Conservation (phyloP, 2,329 filamentous ascomycete species). For the Chaetomium strumarium region DNA sequence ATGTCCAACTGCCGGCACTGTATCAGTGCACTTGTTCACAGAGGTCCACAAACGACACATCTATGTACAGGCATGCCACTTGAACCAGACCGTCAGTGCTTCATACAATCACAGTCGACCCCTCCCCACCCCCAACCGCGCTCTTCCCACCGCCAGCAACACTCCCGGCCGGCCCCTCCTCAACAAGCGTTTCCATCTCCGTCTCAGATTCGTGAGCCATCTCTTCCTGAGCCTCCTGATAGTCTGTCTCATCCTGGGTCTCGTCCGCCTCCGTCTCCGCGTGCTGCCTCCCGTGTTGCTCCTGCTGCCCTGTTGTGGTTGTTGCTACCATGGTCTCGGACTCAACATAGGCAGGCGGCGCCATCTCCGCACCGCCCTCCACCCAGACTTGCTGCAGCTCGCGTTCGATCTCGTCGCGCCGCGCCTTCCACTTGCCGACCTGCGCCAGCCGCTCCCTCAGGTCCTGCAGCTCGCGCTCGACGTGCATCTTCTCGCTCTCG, state of each 20-base stretch:
- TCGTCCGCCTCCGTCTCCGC: constrained; percentile 11
- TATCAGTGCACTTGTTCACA: neutral
- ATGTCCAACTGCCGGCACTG: neutral
- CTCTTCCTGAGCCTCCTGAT: constrained; percentile 19
- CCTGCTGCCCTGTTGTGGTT: neutral
- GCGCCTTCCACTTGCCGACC: constrained; percentile 77
- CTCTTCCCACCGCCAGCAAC: neutral
- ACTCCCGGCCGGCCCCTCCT: neutral
- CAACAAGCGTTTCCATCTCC: constrained; percentile 9
- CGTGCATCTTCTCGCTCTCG: constrained; percentile 83
- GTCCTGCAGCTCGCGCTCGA: constrained; percentile 85
- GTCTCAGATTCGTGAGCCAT: constrained; percentile 11
- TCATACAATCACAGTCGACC: constrained; percentile 1
- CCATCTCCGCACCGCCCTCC: constrained; percentile 35
- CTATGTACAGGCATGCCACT: neutral
- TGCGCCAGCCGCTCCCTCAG: constrained; percentile 72
- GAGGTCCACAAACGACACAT: neutral
- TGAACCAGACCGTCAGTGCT: neutral
- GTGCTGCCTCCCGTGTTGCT: neutral
- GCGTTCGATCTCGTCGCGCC: constrained; percentile 72
- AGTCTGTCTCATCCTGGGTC: constrained; percentile 19
- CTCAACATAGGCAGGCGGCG: neutral
- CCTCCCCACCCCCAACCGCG: neutral
- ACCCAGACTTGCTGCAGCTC: constrained; percentile 66
- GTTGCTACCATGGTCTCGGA: too few relatives aligned